Evolutionary conservation across 179 eudicot genomes (phyloP), one percentile per base, ranked within the genome.

Genomic region (Amaranthus tricolor): DNA sequence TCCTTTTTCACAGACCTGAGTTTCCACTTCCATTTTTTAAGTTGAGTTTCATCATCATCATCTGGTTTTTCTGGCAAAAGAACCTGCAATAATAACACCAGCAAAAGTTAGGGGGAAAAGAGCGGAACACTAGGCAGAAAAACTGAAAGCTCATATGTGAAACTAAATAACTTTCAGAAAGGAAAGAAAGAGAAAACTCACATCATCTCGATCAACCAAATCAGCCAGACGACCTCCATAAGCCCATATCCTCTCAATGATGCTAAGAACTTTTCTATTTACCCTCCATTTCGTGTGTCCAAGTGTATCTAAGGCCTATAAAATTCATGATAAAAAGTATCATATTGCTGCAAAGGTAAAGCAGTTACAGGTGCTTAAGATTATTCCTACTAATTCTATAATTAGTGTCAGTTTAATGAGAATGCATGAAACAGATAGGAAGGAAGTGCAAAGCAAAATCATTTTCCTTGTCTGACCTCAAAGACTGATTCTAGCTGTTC

Each of bases 201-300:
- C 99, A 82, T 96, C 96, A 79, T 88, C 84, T 50, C 92, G 94
- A 63, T 93, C 97, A 82, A 96, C 92, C 83, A 96, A 78, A 82
- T 87, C 89, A 80, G 87, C 99, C 80, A 96, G 84, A 68, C 86
- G 62, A 61, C 98, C 99, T 72, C 99, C 99, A 75, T 82, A 88
- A 61, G 89, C 86, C 99, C 99, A 96, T 79, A 96, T 85, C 77
- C 89, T 88, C 75, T 93, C 98, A 82, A 96, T 76, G 58, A 96
- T 67, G 64, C 74, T 49, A 21, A 93, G 92, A 71, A 96, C 96
- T 75, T 84, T 91, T 74, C 80, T 96, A 75, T 93, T 93, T 70
- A 96, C 86, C 88, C 96, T 93, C 99, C 99, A 96, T 86, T 84
- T 96, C 31, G 90, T 89, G 73, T 79, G 84, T 75, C 99, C 99